Base-by-base conservation (phyloP, 345 rosid species). In the Citrus inodora region DNA sequence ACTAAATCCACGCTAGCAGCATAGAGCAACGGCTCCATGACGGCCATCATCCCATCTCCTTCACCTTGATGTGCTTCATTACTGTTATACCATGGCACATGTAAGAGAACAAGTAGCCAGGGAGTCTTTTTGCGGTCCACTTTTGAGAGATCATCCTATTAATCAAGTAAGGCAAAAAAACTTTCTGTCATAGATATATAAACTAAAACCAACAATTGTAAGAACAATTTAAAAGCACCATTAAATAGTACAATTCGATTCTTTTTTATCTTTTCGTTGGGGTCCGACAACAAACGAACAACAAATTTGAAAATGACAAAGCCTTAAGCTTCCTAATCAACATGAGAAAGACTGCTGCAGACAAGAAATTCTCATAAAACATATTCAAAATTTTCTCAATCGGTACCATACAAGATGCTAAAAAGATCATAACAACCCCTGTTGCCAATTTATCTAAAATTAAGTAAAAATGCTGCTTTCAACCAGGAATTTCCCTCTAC, bases 81-180 rank as follows among this genome's bases (percentile, higher is more conserved):
- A 77, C 95, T 96, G 73, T 94, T 96, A 83, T 96, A 96, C 99
- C 99, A 96, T 9, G 99, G 99, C 59, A 82, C 96, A 82, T 93
- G 99, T 83, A 89, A 89, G 25, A 89, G 87, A 33, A 80, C 94
- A 75, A 95, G 81, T n/a, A 95, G 84, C 98, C 99, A 93, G 19
- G 99, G 99, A 72, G 97, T 95, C 83, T 79, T 92, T 25, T 85
- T 85, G 67, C 97, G 85, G 80, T 95, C 91, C 71, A 95, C 98
- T 84, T 91, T 93, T 11, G 80, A 81, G 55, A 95, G 91, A 85
- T 95, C 96, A 75, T 85, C 94, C 98, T 95, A 80, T 13, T 40
- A 28, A 82, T 77, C 53, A 75, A 68, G 78, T 66, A 53, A 13
- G 32, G 62, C 25, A 19, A 76, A 58, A 40, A 55, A 68, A 73